Evolutionary conservation across 2,329 filamentous ascomycete genomes (phyloP), one percentile per base, ranked within the genome.

Genomic region (Leptographium wingfieldii): DNA sequence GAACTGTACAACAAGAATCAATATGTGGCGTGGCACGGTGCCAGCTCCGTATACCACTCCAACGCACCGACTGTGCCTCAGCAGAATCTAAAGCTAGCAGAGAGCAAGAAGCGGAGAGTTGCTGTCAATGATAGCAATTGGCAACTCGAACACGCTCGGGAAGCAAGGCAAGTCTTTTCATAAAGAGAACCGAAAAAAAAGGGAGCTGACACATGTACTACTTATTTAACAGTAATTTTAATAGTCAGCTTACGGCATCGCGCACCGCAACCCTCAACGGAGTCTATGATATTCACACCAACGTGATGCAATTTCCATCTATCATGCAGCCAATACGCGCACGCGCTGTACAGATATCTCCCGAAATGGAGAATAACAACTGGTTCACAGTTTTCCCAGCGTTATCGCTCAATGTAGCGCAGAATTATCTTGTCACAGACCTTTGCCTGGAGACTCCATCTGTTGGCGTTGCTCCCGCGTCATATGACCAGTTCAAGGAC

Each of bases 1-100:
- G 87, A 95, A 70, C 80, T 85, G n/a, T 99, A 99, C 79, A 96
- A 99, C 78, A 91, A 92, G 75, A 99, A 99, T 70, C 92, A 96
- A 71, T 99, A 96, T 69, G 94, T 99, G 33, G 94, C 94, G 33
- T 99, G 94, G 94, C 92, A 96, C 71, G 94, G 94, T 56, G 94
- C 94, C 55, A 97, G 92, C 71, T 86, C 89, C 48, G 94, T 99
- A 29, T 99, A 99, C 71, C 91, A 97, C 70, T 90, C 88, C 14
- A 86, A 85, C 60, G 82, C 80, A 1, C 89, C 90, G 1, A 85
- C 86, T 27, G 84, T 89, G n/a, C 90, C 90, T 2, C 77, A 86
- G 61, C 84, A 84, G 38, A 85, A 79, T 62, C 87, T 88, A 60
- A 95, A 95, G 72, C 78, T 76, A 40, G 73, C 84, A 9, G 88